Evolutionary conservation across 1,284 basidiomycete species (phyloP), one percentile per base, ranked within the genome.

Genomic region (Vanrija sp.): DNA sequence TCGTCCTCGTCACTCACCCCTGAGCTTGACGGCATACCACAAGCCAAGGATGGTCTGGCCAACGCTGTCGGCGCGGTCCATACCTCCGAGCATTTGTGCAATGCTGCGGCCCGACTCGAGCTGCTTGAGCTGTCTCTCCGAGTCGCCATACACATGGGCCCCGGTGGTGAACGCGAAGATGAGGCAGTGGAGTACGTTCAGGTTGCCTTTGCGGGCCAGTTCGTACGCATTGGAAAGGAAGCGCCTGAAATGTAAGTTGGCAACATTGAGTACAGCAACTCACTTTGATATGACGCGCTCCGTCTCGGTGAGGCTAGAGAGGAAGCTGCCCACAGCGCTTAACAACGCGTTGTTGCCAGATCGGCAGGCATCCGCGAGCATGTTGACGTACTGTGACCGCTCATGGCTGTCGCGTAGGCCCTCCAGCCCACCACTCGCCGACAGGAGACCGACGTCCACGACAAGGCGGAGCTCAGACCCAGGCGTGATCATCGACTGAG

Each of bases 151-250:
- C 46, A 66, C 50, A 51, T 72, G 69, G 3, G 61, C 55, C 14
- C 62, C 64, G 1, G 73, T 71, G 7, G 71, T 72, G 62, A 73
- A 72, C 12, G 73, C 70, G 34, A 73, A 75, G 19, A 74, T 67
- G 28, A 75, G 56, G 3, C 56, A 45, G 38, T 68, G 62, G 10
- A 73, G 58, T 21, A 71, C 49, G 48, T 66, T 65, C 50, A 67
- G 63, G 52, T 65, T 65, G 34, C 66, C 57, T 46, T 58, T 58
- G 23, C 58, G 54, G 10, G 51, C 50, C 18, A 69, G 52, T 19
- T 70, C 65, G 49, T 71, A 73, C 16, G 72, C 65, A 0, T 38
- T 40, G 5, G 68, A 62, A 6, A 75, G 62, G 19, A 65, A 58
- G 56, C 67, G 68, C 49, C 71, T 74, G 55, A 6, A 4, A 2